Evolutionary conservation across 139 green algal species (phyloP).

Genomic region (Eudorina sp.): DNA sequence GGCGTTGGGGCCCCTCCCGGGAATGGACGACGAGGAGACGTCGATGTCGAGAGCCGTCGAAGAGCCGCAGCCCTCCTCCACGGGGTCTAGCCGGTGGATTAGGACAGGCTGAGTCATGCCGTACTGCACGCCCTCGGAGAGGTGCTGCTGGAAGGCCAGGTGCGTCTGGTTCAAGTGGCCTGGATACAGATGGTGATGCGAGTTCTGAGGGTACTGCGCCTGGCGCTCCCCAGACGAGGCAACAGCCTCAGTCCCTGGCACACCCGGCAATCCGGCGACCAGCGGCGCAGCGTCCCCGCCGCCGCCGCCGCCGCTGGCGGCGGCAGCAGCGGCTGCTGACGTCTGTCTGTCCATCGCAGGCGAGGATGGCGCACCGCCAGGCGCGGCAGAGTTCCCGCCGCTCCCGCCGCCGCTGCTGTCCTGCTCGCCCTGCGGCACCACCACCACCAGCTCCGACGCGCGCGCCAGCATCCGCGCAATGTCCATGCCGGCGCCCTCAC

Average conservation of each 20-base stretch:
- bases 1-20: too few relatives aligned
- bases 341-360: too few relatives aligned
- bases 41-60: background rate
- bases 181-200: background rate
- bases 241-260: too few relatives aligned
- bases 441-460: slow-evolving; percentile 15
- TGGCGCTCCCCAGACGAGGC: too few relatives aligned
- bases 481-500: background rate
- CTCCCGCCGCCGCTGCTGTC: background rate
- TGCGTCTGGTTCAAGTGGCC: background rate
- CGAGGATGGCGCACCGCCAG: too few relatives aligned
- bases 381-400: too few relatives aligned
- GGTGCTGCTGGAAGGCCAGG: too few relatives aligned
- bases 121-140: background rate
- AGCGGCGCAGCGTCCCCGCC: background rate
- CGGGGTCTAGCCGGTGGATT: background rate
- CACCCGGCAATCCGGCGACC: too few relatives aligned
- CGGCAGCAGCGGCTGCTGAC: too few relatives aligned
- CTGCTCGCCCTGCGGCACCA: background rate
- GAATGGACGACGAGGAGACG: background rate
- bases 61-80: slow-evolving; percentile 21
- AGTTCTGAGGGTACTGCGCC: background rate
- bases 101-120: background rate
- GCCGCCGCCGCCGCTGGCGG: background rate
- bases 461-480: slow-evolving; percentile 21